Evolutionary conservation across 2,329 filamentous ascomycete species (phyloP).

Genomic region (Teratosphaeria gauchensis): DNA sequence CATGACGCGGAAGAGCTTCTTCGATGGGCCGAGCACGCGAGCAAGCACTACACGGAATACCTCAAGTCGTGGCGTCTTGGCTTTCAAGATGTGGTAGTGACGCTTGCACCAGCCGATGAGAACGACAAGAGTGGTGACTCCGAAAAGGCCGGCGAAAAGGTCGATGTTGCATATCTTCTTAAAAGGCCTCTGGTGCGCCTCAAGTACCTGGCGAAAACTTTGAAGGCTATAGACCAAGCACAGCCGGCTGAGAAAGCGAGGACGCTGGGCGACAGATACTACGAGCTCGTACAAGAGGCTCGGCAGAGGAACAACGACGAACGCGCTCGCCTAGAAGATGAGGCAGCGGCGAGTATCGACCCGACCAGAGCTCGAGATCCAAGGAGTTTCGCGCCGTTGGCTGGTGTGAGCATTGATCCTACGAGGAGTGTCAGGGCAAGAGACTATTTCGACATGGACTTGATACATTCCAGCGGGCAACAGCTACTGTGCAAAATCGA

Average conservation of each 20-base stretch:
- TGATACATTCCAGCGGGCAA: slow-evolving; percentile 83
- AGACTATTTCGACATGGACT: slow-evolving; percentile 77
- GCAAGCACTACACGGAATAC: slow-evolving; percentile 75
- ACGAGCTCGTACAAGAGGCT: slow-evolving; percentile 64
- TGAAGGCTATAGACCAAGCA: slow-evolving; percentile 57
- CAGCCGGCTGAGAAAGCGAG: slow-evolving; percentile 48
- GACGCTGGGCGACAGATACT: slow-evolving; percentile 53
- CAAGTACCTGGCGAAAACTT: slow-evolving; percentile 76
- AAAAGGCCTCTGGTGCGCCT: slow-evolving; percentile 80
- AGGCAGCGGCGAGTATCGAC: slow-evolving; percentile 77
- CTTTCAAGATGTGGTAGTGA: slow-evolving; percentile 90
- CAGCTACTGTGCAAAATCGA: slow-evolving; percentile 83
- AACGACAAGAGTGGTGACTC: slow-evolving; percentile 29
- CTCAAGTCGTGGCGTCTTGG: slow-evolving; percentile 82
- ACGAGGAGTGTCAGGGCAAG: slow-evolving; percentile 75
- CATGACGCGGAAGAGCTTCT: slow-evolving; percentile 63
- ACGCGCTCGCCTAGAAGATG: slow-evolving; percentile 65
- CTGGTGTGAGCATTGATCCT: slow-evolving; percentile 63
- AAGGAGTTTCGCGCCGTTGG: slow-evolving; percentile 61
- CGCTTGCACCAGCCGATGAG: slow-evolving; percentile 68
- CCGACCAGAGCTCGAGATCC: slow-evolving; percentile 70
- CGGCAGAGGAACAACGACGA: slow-evolving; percentile 66
- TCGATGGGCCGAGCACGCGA: slow-evolving; percentile 69
- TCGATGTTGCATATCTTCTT: slow-evolving; percentile 87
- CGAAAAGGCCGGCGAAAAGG: slow-evolving; percentile 65